These are phyloP conservation scores for Kodamaea ohmeri DNA, from an alignment of 1,139 yeast genomes.

Conservation along the genomic window DNA sequence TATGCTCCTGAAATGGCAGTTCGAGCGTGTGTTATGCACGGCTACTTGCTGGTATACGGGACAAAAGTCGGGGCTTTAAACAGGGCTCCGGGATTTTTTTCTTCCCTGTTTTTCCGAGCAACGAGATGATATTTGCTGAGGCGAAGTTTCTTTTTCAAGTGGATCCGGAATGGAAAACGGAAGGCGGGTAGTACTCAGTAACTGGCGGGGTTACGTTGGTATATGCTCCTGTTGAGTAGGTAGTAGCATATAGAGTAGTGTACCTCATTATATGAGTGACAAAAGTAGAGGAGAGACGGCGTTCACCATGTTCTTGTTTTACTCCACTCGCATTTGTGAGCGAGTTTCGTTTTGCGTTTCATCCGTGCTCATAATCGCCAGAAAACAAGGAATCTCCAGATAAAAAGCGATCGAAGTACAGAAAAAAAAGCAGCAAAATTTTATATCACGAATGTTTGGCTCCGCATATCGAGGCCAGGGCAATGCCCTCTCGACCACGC, in stretches of 20 bases:
- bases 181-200: too few species aligned
- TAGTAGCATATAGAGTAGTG: too few species aligned
- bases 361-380: neutral
- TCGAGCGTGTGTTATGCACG: too few species aligned
- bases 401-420: slow-evolving; percentile 2
- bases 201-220: too few species aligned
- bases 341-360: neutral
- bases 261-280: too few species aligned
- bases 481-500: slow-evolving; percentile 27
- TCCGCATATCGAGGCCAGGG: slow-evolving; percentile 35
- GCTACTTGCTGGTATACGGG: neutral
- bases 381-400: neutral
- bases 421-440: slow-evolving; percentile 3
- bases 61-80: neutral
- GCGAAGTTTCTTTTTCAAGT: neutral
- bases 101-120: slow-evolving; percentile 3
- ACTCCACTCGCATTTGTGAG: neutral
- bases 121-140: neutral
- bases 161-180: too few species aligned
- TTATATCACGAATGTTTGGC: slow-evolving; percentile 33
- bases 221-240: too few species aligned
- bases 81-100: neutral
- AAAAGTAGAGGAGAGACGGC: neutral
- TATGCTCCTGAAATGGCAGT: too few species aligned
- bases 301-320: neutral